A percentile compares a stretch with the other conserved stretches of the same genome.
Conservation (phyloP, 176 grass and related monocot species). For the Typha latifolia region DNA sequence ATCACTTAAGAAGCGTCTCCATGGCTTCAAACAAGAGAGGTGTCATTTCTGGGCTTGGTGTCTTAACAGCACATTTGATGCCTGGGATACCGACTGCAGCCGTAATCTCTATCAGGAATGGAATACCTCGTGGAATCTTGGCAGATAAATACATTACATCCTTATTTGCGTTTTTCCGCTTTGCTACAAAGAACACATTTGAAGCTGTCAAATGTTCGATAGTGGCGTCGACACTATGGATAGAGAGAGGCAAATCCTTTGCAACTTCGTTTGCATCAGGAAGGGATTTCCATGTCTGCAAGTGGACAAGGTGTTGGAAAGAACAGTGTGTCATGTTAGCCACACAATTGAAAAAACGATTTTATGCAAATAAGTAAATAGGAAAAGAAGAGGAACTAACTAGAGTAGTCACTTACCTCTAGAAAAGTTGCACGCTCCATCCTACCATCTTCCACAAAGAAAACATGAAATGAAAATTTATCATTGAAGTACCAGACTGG, state of each 20-base stretch:
- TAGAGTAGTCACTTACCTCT: slow-evolving; percentile 40
- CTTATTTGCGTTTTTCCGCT: slow-evolving; percentile 76
- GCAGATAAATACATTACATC: slow-evolving; percentile 66
- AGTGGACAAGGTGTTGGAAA: not conserved
- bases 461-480: slow-evolving; percentile 60
- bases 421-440: slow-evolving; percentile 88
- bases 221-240: slow-evolving; percentile 70
- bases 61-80: slow-evolving; percentile 88
- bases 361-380: too few species aligned
- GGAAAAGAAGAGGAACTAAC: not conserved
- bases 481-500: slow-evolving; percentile 98
- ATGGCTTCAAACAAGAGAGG: slow-evolving; percentile 85
- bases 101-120: slow-evolving; percentile 89
- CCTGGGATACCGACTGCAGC: slow-evolving; percentile 52
- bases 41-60: slow-evolving; percentile 63
- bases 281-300: slow-evolving; percentile 91
- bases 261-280: slow-evolving; percentile 74
- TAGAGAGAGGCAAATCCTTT: slow-evolving; percentile 50
- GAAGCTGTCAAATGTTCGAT: slow-evolving; percentile 54
- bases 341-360: not conserved
- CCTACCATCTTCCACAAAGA: slow-evolving; percentile 88
- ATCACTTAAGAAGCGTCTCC: slow-evolving; percentile 68
- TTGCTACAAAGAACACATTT: slow-evolving; percentile 93
- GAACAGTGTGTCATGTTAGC: too few species aligned
- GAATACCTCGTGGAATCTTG: slow-evolving; percentile 59